Evolutionary conservation across 345 rosid species (phyloP).

Genomic region (Hibiscus mutabilis): DNA sequence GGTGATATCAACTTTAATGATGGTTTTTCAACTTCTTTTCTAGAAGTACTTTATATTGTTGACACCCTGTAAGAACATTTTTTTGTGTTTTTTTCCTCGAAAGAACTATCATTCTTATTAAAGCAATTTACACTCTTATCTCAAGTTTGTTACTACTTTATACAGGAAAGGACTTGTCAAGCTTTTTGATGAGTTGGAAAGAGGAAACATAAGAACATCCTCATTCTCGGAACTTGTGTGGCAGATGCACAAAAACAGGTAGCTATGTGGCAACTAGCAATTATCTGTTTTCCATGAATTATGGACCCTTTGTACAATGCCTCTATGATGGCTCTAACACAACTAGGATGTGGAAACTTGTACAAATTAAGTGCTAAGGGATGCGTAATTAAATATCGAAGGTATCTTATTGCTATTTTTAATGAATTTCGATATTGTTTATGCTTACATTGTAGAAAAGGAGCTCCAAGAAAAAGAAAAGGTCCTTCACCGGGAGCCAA

Average conservation of each 20-base stretch:
- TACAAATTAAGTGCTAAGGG: not conserved
- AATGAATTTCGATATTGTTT: not conserved
- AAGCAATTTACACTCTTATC: not conserved
- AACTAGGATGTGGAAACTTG: not conserved
- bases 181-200: slow-evolving; percentile 63
- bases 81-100: not conserved
- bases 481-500: slow-evolving; percentile 61
- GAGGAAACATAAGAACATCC: slow-evolving; percentile 37
- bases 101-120: not conserved
- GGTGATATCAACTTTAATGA: not conserved
- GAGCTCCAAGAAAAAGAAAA: slow-evolving; percentile 68
- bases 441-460: slow-evolving; percentile 51
- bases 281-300: not conserved
- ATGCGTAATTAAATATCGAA: not conserved
- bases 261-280: not conserved
- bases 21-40: not conserved
- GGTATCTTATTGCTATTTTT: not conserved
- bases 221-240: slow-evolving; percentile 42
- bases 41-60: not conserved
- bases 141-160: slow-evolving; percentile 2
- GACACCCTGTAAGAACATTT: not conserved
- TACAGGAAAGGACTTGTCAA: slow-evolving; percentile 72
- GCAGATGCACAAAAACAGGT: slow-evolving; percentile 72
- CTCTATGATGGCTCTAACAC: not conserved
- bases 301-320: not conserved